Conservation (phyloP, 164 flowering plant species). For the Tetrastigma voinierianum region DNA sequence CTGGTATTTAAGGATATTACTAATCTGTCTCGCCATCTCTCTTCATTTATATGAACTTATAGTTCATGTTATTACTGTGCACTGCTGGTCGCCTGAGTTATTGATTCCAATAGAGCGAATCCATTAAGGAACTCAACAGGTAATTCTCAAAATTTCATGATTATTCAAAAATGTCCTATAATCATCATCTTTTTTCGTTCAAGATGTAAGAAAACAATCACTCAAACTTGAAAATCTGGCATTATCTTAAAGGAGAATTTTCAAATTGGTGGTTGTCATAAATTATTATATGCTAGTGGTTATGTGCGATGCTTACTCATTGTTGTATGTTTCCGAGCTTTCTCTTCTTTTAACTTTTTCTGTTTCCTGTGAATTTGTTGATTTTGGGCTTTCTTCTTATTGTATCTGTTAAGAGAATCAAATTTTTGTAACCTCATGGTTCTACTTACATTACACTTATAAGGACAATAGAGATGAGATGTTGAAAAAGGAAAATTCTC, state of each 20-base stretch:
- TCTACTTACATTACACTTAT: too few species aligned
- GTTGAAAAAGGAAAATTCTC: too few species aligned
- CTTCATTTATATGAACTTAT: constrained; percentile 8
- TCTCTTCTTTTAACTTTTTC: background rate
- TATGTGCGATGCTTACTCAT: too few species aligned
- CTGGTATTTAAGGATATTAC: background rate
- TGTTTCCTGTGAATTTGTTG: too few species aligned
- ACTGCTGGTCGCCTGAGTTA: constrained; percentile 60
- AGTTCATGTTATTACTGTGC: constrained; percentile 74
- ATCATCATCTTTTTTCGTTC: background rate
- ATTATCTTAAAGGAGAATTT: too few species aligned
- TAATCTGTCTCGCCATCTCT: background rate
- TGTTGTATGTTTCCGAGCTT: too few species aligned
- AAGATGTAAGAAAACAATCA: too few species aligned
- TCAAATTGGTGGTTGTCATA: background rate
- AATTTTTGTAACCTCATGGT: too few species aligned
- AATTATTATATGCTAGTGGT: too few species aligned
- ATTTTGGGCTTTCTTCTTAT: too few species aligned
- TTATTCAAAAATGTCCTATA: background rate
- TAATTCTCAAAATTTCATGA: constrained; percentile 20
- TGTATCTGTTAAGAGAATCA: too few species aligned
- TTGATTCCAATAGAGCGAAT: constrained; percentile 78
- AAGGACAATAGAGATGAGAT: too few species aligned
- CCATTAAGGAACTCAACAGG: constrained; percentile 76
- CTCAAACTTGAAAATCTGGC: background rate